Base-by-base conservation (phyloP, 768 basidiomycete genomes). In the Collybia sordida region DNA sequence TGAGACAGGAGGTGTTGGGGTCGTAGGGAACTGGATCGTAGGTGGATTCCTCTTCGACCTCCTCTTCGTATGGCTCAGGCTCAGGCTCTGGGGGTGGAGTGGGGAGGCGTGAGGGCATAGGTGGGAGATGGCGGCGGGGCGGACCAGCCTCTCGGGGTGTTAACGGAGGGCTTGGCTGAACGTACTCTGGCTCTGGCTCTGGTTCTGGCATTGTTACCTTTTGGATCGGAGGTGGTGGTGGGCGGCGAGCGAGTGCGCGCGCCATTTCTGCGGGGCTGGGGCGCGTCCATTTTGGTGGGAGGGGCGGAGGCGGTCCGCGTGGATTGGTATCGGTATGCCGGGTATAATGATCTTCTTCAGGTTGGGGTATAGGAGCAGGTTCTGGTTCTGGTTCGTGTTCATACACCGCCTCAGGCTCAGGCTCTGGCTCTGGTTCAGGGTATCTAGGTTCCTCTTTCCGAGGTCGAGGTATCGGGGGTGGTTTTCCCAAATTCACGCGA, bases 151-250 rank as follows among this genome's bases (percentile, higher is more conserved):
- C 28, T 24, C 51, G 51, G 24, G 25, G 46, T 17, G 43, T 42
- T 24, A 47, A 49, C 19, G 42, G 28, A 28, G 22, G 46, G 39
- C 28, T 51, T 17, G 51, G 48, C 8, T 31, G 9, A 11, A 14
- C 31, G 11, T 31, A 31, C 25, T 27, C 25, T 27, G 25, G 25
- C 25, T 38, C 46, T 37, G 37, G 45, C 38, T 46, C 21, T 14
- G 18, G n/a, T 6, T 28, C 12, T 23, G 28, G 18, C 4, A 21
- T 25, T 39, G 39, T 21, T 48, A 45, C 40, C 52, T n/a, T n/a
- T n/a, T n/a, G n/a, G n/a, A 38, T 49, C 6, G 69, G 67, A 19
- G 69, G 69, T n/a, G 69, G 67, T 4, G 71, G 69, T 11, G 68
- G 67, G 21, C 54, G 64, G 36, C 71, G 64, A 31, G 67, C 68